These are phyloP conservation scores for Lolium rigidum DNA, from an alignment of 176 grass and related monocot genomes.

Conservation along the genomic window DNA sequence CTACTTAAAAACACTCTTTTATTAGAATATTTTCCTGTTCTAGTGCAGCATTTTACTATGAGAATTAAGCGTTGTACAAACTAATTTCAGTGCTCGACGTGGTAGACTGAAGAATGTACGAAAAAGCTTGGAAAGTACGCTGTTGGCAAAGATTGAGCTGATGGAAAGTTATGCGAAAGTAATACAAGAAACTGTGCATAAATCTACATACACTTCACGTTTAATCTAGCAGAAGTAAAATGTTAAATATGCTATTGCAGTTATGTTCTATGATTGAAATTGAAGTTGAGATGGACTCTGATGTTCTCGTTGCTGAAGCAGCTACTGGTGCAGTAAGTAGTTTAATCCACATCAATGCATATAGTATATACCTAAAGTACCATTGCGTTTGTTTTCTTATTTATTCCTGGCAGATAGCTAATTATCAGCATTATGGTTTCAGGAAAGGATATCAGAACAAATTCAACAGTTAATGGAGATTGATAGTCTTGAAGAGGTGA, in stretches of 20 bases:
- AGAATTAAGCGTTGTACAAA: slow-evolving; percentile 40
- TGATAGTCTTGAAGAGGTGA: slow-evolving; percentile 97
- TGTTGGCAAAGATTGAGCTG: slow-evolving; percentile 81
- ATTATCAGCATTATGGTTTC: slow-evolving; percentile 28
- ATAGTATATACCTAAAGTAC: slow-evolving; percentile 14
- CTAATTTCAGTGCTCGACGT: slow-evolving; percentile 68
- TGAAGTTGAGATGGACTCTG: slow-evolving; percentile 97
- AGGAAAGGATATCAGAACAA: slow-evolving; percentile 94
- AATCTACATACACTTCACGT: slow-evolving; percentile 23
- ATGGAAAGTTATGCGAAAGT: slow-evolving; percentile 95
- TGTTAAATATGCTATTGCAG: slow-evolving; percentile 50
- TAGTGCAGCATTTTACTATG: slow-evolving; percentile 22
- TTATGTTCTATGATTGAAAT: slow-evolving; percentile 99
- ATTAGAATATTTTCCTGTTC: slow-evolving; percentile 30
- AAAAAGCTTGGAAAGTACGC: slow-evolving; percentile 84
- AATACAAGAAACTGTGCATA: slow-evolving; percentile 37
- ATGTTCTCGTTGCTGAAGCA: slow-evolving; percentile 95
- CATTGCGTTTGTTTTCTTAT: slow-evolving; percentile 22
- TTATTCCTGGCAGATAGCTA: slow-evolving; percentile 21
- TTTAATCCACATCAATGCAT: slow-evolving; percentile 15
- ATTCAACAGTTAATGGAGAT: slow-evolving; percentile 98
- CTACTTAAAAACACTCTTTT: slow-evolving; percentile 17
- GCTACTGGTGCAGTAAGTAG: slow-evolving; percentile 81
- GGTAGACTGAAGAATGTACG: slow-evolving; percentile 82
- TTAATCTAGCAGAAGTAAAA: slow-evolving; percentile 2